These are phyloP conservation scores for Botrytis cinerea DNA, from an alignment of 2,329 filamentous ascomycete genomes.

Conservation along the genomic window DNA sequence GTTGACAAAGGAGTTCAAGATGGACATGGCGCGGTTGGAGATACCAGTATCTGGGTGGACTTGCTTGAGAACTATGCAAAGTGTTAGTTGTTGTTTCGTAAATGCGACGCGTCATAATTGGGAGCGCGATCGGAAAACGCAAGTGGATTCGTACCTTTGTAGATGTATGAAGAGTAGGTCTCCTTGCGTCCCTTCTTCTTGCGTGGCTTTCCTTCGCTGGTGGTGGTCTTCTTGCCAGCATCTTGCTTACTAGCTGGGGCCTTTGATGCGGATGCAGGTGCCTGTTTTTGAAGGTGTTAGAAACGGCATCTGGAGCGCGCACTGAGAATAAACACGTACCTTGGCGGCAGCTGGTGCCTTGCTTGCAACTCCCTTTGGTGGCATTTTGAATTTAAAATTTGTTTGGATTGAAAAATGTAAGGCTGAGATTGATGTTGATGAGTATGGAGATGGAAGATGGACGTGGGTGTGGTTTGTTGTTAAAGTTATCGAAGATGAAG, in stretches of 20 bases:
- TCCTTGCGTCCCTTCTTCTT: conserved; percentile 99
- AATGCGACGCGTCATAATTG: conserved; percentile 20
- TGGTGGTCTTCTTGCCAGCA: conserved; percentile 97
- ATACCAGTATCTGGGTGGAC: conserved; percentile 99
- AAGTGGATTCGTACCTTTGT: conserved; percentile 76
- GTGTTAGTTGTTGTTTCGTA: conserved; percentile 32
- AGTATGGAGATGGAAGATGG: neutral
- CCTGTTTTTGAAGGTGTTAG: neutral
- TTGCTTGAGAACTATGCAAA: conserved; percentile 86
- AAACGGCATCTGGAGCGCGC: neutral
- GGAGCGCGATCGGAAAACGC: conserved; percentile 33
- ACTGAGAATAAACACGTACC: conserved; percentile 51
- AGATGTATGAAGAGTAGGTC: conserved; percentile 99
- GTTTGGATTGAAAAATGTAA: conserved; percentile 40
- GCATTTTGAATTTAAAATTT: conserved; percentile 66
- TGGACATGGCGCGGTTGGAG: conserved; percentile 99
- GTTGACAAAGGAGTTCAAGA: conserved; percentile 99
- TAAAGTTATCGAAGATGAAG: conserved; percentile 7
- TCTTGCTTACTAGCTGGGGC: conserved; percentile 71
- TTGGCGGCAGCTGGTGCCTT: conserved; percentile 79
- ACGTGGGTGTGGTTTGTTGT: conserved; percentile 14
- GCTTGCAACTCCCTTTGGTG: conserved; percentile 80
- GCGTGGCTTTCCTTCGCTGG: conserved; percentile 93
- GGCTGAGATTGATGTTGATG: conserved; percentile 10
- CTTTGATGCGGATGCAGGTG: conserved; percentile 65